phyloP scores from a whole-genome alignment of 257 asterid genomes.

The Penstemon newberryi region DNA sequence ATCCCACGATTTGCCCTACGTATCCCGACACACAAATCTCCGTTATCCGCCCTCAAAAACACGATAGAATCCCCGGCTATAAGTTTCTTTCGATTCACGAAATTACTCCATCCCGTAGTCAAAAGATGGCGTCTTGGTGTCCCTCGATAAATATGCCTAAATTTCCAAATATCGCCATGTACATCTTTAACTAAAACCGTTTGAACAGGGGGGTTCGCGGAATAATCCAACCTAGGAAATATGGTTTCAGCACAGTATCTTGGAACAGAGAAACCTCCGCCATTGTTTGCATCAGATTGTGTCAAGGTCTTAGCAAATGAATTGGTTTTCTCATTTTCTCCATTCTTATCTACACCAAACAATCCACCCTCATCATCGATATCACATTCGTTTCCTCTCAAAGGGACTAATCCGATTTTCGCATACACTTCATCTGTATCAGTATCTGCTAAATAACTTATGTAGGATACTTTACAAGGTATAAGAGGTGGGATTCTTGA shows the following conservation, averaged over 20 bases:
- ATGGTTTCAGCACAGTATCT: constrained; percentile 93
- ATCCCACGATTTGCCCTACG: constrained; percentile 44
- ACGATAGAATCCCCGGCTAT: constrained; percentile 59
- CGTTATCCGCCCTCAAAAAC: constrained; percentile 50
- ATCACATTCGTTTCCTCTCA: constrained; percentile 33
- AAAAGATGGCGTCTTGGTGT: constrained; percentile 59
- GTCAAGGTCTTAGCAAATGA: constrained; percentile 90
- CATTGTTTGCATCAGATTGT: constrained; percentile 88
- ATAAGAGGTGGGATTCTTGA: constrained; percentile 45
- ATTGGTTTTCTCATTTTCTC: constrained; percentile 59
- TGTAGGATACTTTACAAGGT: constrained; percentile 48
- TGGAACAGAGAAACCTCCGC: constrained; percentile 95
- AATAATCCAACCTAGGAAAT: constrained; percentile 72
- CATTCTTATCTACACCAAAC: constrained; percentile 34
- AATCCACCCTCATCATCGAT: constrained; percentile 38
- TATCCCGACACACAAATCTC: constrained; percentile 54
- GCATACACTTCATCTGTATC: constrained; percentile 77
- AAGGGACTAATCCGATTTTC: constrained; percentile 54
- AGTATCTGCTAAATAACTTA: constrained; percentile 42
- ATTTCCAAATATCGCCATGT: constrained; percentile 48
- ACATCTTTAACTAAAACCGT: constrained; percentile 48
- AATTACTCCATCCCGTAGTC: constrained; percentile 63
- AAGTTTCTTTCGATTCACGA: constrained; percentile 56
- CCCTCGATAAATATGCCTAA: constrained; percentile 53
- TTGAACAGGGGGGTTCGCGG: constrained; percentile 88